phyloP scores from a whole-genome alignment of 2,329 filamentous ascomycete species.

The Peltaster fructicola region DNA sequence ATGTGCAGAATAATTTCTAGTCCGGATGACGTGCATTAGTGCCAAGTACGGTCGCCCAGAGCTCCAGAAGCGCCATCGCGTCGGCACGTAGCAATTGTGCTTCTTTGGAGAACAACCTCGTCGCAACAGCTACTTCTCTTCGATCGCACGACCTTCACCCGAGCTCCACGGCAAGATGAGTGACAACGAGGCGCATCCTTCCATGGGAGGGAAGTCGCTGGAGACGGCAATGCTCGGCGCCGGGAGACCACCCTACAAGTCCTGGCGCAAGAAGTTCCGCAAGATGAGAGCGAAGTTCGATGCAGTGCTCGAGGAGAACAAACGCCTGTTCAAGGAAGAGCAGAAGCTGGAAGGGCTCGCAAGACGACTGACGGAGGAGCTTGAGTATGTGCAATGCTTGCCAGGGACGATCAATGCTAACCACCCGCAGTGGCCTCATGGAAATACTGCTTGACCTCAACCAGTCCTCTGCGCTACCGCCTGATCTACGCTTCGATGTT shows the following conservation, averaged over 20 bases:
- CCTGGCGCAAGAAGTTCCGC: conserved; percentile 64
- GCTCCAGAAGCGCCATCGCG: no score
- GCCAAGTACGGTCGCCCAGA: no score
- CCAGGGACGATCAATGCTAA: conserved; percentile 1
- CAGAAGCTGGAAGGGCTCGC: conserved; percentile 65
- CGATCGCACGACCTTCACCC: conserved; percentile 4
- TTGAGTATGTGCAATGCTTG: conserved; percentile 48
- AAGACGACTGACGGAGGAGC: conserved; percentile 72
- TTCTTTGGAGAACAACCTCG: no score
- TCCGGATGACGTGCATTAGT: no score
- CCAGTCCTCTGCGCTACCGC: conserved; percentile 38
- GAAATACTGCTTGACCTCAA: conserved; percentile 86
- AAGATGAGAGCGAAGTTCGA: conserved; percentile 75
- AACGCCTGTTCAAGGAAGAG: conserved; percentile 64
- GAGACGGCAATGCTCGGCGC: no score
- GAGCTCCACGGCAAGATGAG: no score
- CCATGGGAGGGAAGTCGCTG: conserved; percentile 10
- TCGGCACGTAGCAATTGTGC: no score
- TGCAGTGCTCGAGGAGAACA: conserved; percentile 60
- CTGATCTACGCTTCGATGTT: conserved; percentile 36
- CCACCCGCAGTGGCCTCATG: conserved; percentile 54
- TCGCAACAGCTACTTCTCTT: conserved; percentile 1
- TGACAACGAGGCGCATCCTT: no score
- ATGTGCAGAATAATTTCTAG: no score
- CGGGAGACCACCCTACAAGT: conserved; percentile 17